Percentiles rank a stretch among this genome's conserved stretches.
phyloP scores from a whole-genome alignment of 2,329 filamentous ascomycete genomes.

The Fusarium sp. region DNA sequence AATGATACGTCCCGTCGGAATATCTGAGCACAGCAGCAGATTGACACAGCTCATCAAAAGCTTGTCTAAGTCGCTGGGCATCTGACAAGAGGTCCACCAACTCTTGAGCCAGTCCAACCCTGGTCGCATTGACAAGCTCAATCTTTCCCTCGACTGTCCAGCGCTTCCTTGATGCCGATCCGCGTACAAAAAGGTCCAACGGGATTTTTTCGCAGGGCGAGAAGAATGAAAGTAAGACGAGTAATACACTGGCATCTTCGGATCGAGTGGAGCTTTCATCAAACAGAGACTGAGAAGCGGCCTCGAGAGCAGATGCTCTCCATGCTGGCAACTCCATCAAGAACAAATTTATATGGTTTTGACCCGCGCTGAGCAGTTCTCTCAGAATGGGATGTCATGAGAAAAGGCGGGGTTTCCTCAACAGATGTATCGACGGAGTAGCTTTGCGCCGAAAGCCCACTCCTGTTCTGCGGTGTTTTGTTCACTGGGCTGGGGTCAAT shows the following conservation, averaged over 20 bases:
- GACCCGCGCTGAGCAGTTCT: constrained; percentile 2
- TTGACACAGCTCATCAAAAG: constrained; percentile 25
- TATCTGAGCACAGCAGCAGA: constrained; percentile 19
- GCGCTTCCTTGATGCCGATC: constrained; percentile 41
- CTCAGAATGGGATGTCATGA: constrained; percentile 1
- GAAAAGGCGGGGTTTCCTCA: constrained; percentile 11
- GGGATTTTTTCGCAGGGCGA: constrained; percentile 35
- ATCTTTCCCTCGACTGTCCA: constrained; percentile 36
- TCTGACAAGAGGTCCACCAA: constrained; percentile 26
- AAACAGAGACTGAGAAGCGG: constrained; percentile 27
- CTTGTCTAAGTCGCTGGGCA: constrained; percentile 8
- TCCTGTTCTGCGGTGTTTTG: constrained; percentile 16
- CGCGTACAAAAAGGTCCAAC: constrained; percentile 35
- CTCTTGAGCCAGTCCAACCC: constrained; percentile 18
- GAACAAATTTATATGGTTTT: background rate
- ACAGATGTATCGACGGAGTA: constrained; percentile 17
- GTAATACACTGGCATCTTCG: constrained; percentile 34
- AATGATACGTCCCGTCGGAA: constrained; percentile 29
- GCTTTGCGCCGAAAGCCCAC: constrained; percentile 12
- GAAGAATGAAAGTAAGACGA: constrained; percentile 39
- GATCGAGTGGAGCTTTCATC: constrained; percentile 22
- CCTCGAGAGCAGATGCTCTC: constrained; percentile 34
- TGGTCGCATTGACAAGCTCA: constrained; percentile 50
- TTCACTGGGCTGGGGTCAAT: background rate
- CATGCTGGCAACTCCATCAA: constrained; percentile 29